Conservation (phyloP, 2,329 filamentous ascomycete genomes). For the Arthrobotrys megalospora region DNA sequence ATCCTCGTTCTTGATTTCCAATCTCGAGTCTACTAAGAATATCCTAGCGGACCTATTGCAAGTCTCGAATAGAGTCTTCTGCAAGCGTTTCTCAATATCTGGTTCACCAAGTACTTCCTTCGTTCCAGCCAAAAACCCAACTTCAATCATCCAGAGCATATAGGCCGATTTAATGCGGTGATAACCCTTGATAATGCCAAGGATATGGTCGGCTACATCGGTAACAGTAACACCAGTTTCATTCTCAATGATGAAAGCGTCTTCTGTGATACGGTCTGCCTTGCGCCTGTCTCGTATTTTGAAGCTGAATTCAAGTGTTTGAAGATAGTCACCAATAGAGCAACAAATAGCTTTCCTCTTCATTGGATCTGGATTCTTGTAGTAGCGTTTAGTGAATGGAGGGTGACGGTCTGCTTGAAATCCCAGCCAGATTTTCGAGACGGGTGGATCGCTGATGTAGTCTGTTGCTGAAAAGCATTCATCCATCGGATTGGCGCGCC, state of each 20-base stretch:
- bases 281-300: background rate
- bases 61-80: background rate
- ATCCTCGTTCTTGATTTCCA: conserved; percentile 25
- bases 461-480: background rate
- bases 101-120: background rate
- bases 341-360: conserved; percentile 3
- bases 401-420: conserved; percentile 18
- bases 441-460: conserved; percentile 32
- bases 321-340: background rate
- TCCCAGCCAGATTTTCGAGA: conserved; percentile 17
- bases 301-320: background rate
- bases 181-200: background rate
- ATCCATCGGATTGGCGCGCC: background rate
- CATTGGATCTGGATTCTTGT: background rate
- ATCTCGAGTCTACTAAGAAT: conserved; percentile 14
- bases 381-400: background rate
- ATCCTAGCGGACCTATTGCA: conserved; percentile 31
- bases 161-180: background rate
- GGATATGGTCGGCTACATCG: background rate
- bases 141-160: conserved; percentile 43
- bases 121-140: conserved; percentile 16
- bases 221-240: background rate
- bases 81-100: background rate
- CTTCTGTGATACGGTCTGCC: conserved; percentile 10
- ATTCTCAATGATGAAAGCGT: conserved; percentile 29